Base-by-base conservation (phyloP, 2,329 filamentous ascomycete species). In the Colletotrichum plurivorum region DNA sequence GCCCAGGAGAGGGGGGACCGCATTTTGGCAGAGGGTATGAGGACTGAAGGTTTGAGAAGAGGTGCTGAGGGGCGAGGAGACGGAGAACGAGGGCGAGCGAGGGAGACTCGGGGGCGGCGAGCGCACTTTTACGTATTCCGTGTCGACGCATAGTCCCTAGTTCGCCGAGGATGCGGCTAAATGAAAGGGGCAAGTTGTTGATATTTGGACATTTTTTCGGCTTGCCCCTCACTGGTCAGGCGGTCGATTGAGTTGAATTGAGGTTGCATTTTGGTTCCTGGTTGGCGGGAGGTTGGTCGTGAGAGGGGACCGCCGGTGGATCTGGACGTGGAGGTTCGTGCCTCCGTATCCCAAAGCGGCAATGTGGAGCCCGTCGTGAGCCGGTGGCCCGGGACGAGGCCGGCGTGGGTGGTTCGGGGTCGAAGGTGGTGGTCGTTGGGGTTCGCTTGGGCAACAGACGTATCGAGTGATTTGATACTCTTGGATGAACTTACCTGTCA, bases 301-400 rank as follows among this genome's bases (percentile, higher is more conserved):
- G 31, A 48, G 41, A 41, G 36, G 63, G 41, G 57, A 62, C 52
- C 52, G 31, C 13, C 20, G 57, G 63, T 58, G 52, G 57, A 63
- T 46, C 48, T 66, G 0, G 57, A 68, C 52, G 45, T 68, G 63
- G 41, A 68, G 57, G 36, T 48, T 68, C 63, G 67, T 61, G 27
- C 12, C 52, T 68, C 67, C 63, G 67, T 63, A 13, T 49, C 67
- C 63, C 31, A 67, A 70, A 57, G 52, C 41, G 57, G 63, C 36
- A 70, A 68, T 57, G 57, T 54, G 67, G 67, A 54, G 57, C 49
- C 48, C 5, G 31, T 16, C 6, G 54, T 1, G n/a, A 57, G n/a
- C 52, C 41, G 52, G 43, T 27, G 41, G 39, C 12, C 49, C 54
- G 51, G 66, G 66, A 27, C 18, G 18, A 15, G 9, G 16, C 46